Conservation (phyloP, 2,329 filamentous ascomycete genomes). For the Emergomyces africanus region DNA sequence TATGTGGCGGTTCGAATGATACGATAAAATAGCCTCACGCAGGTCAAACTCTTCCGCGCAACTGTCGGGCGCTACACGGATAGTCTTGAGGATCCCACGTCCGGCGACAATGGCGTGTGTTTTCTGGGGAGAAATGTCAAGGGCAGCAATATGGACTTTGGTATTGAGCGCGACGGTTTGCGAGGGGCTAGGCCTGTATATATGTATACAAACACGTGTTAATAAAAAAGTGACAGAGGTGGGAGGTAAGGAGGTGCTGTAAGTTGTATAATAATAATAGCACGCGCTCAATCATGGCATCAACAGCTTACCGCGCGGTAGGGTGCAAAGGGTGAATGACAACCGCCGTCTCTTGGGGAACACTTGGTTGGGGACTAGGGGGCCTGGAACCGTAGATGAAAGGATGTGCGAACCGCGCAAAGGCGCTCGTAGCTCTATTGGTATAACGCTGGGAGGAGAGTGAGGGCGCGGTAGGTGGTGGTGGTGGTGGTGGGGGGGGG, state of each 20-base stretch:
- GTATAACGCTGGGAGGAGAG: conserved; percentile 29
- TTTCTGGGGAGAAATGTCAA: conserved; percentile 50
- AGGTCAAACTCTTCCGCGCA: conserved; percentile 53
- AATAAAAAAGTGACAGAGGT: not conserved
- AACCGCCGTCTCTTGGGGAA: conserved; percentile 18
- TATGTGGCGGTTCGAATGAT: conserved; percentile 39
- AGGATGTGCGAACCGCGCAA: conserved; percentile 42
- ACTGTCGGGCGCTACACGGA: conserved; percentile 43
- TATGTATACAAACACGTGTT: not conserved
- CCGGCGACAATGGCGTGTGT: conserved; percentile 54
- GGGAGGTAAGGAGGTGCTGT: not conserved
- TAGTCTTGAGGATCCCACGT: conserved; percentile 53
- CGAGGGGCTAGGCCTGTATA: conserved; percentile 33
- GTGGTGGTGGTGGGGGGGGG: too few species aligned
- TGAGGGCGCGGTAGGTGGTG: conserved; percentile 20
- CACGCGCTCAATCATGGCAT: not conserved
- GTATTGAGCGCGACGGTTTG: conserved; percentile 50
- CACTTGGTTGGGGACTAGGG: conserved; percentile 37
- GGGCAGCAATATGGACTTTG: conserved; percentile 49
- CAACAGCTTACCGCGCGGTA: conserved; percentile 26
- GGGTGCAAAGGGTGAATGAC: conserved; percentile 23
- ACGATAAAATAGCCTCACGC: conserved; percentile 46
- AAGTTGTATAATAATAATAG: not conserved
- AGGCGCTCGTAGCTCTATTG: conserved; percentile 32
- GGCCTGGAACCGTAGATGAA: conserved; percentile 43